Conservation (phyloP, 257 asterid genomes). For the Echites panduratus region DNA sequence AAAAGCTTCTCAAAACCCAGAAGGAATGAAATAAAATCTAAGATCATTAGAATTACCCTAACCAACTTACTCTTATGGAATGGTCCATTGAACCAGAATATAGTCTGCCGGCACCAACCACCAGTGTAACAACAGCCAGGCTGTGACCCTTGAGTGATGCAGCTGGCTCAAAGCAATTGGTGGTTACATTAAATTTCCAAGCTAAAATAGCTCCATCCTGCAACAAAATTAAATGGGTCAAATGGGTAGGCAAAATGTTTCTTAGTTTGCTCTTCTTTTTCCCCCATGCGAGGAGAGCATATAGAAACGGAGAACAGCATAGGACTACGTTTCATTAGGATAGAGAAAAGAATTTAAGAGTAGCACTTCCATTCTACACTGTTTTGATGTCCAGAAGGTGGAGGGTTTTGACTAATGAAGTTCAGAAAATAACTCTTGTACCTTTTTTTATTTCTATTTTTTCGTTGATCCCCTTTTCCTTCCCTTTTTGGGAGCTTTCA, state of each 20-base stretch:
- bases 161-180: slow-evolving; percentile 83
- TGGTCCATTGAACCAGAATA: slow-evolving; percentile 97
- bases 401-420: background rate
- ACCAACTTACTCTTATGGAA: slow-evolving; percentile 56
- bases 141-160: slow-evolving; percentile 82
- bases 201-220: slow-evolving; percentile 86
- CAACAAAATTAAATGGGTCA: slow-evolving; percentile 10
- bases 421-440: background rate
- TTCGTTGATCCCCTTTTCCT: background rate
- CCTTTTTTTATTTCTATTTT: background rate
- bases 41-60: slow-evolving; percentile 3
- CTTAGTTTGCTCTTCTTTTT: background rate
- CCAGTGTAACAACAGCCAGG: slow-evolving; percentile 81
- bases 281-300: background rate
- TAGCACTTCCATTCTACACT: background rate
- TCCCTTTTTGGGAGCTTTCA: background rate
- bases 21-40: slow-evolving; percentile 7
- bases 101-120: slow-evolving; percentile 73
- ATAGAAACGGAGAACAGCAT: background rate
- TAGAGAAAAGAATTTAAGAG: background rate
- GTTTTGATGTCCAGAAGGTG: background rate
- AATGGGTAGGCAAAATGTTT: background rate
- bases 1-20: background rate
- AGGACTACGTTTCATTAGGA: slow-evolving; percentile 2
- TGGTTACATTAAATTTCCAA: slow-evolving; percentile 75